A percentile compares a stretch with the other conserved stretches of the same genome.
Evolutionary conservation across 169 alveolate species (phyloP).

Genomic region (Theileria orientalis): DNA sequence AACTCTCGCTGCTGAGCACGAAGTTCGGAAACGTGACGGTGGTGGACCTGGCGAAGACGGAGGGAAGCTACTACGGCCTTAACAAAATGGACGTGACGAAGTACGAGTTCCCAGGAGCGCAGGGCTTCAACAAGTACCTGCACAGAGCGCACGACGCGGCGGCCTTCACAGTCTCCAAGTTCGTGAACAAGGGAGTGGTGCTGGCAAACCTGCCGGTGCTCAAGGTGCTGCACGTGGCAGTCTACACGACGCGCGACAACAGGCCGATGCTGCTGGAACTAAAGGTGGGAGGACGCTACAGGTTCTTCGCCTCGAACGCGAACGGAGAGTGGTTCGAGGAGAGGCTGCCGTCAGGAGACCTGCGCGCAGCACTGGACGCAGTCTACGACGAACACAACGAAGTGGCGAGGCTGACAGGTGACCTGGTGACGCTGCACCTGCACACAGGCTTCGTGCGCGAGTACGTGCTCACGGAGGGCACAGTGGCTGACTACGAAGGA

Average conservation of each 20-base stretch:
- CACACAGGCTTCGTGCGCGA: conserved; percentile 1
- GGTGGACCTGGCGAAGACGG: conserved; percentile 13
- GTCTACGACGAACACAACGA: conserved; percentile 3
- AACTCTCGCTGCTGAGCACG: not conserved
- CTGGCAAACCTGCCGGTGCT: not conserved
- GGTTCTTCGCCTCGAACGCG: conserved; percentile 7
- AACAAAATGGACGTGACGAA: not conserved
- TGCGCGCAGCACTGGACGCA: not conserved
- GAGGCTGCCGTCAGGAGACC: conserved; percentile 3
- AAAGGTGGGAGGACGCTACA: conserved; percentile 5
- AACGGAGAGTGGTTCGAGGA: conserved; percentile 10
- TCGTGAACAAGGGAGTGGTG: conserved; percentile 11
- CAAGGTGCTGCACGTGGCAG: conserved; percentile 9
- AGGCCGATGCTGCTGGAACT: conserved; percentile 10
- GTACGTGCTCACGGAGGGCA: conserved; percentile 3
- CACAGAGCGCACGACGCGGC: not conserved
- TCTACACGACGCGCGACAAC: not conserved
- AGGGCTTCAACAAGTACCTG: conserved; percentile 1
- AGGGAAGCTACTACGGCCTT: conserved; percentile 9
- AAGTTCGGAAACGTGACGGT: conserved; percentile 11
- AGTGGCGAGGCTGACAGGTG: conserved; percentile 2
- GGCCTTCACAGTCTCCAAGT: conserved; percentile 5
- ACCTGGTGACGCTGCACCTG: not conserved
- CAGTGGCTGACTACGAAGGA: not conserved
- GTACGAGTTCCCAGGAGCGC: conserved; percentile 1